Conservation (phyloP, 129 eudicot species). For the Escallonia rubra region DNA sequence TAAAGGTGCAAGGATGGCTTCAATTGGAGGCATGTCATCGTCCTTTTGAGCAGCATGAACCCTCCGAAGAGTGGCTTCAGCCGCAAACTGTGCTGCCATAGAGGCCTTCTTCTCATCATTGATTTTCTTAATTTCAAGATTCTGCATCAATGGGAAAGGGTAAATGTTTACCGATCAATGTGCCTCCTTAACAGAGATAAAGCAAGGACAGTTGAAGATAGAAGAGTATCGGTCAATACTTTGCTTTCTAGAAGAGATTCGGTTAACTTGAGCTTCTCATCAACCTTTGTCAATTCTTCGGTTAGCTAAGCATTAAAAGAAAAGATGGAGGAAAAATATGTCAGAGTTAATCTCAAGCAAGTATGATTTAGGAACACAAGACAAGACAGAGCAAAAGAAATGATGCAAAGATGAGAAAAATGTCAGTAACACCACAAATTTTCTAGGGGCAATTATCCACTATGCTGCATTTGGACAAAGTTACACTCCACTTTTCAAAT, state of each 20-base stretch:
- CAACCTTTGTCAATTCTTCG: conserved; percentile 72
- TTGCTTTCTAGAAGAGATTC: conserved; percentile 86
- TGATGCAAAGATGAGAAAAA: not conserved
- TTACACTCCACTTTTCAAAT: too few relatives aligned
- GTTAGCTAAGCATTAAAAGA: conserved; percentile 47
- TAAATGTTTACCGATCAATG: conserved; percentile 5
- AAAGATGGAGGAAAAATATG: conserved; percentile 8
- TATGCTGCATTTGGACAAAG: too few relatives aligned
- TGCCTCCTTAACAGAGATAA: not conserved
- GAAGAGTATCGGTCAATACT: conserved; percentile 31
- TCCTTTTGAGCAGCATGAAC: conserved; percentile 96
- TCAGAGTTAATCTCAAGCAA: conserved; percentile 7
- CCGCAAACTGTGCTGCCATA: conserved; percentile 97
- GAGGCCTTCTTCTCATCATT: conserved; percentile 96
- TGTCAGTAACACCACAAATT: not conserved
- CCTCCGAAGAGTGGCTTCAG: conserved; percentile 86
- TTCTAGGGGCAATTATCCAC: not conserved
- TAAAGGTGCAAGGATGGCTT: conserved; percentile 87
- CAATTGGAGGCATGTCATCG: conserved; percentile 96
- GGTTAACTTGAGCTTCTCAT: conserved; percentile 79
- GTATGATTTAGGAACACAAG: not conserved
- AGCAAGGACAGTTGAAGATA: not conserved
- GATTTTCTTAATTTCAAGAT: conserved; percentile 90
- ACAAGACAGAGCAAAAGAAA: not conserved
- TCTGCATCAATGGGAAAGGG: conserved; percentile 28